Evolutionary conservation across 2,329 filamentous ascomycete genomes (phyloP), one percentile per base, ranked within the genome.

Genomic region (Colletotrichum acutatum): DNA sequence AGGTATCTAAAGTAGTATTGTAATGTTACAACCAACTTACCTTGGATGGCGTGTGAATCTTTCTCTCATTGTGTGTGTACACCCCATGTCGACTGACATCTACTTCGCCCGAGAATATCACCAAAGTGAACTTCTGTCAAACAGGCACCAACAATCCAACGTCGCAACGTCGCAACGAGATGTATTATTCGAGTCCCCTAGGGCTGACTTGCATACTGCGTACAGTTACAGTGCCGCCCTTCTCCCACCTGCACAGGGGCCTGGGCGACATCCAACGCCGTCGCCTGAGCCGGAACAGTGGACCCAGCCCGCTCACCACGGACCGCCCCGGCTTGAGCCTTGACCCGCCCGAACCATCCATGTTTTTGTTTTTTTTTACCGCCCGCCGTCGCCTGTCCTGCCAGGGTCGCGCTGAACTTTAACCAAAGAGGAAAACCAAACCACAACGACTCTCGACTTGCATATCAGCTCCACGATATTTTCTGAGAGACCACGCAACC

Each of bases 251-350:
- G 1, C 56, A 52, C 56, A 53, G 24, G 53, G 26, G 3, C 32
- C 32, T 32, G 0, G 32, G 14, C 37, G 12, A 3, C 19, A 19
- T 14, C 56, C 64, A 49, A 49, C 42, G 49, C 46, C 37, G 42
- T 46, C 63, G 42, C 42, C 8, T 49, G 42, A 64, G 30, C 61
- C 46, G 46, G 61, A 30, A 30, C 46, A 53, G 22, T 49, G 46
- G 52, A 26, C 61, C 61, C 42, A 9, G 16, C 42, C 9, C 42
- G 19, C 19, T 19, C 42, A 49, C 59, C 60, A 52, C 46, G 59
- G 70, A 64, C 69, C 66, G 70, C 66, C 66, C 66, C 70, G 70
- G 66, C 70, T 60, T 59, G 70, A 60, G 53, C 70, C 59, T 60
- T 59, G 70, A 64, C 53, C 70, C 59, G 42, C 66, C 53, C 32